phyloP scores from a whole-genome alignment of 192 early-diverging fungal genomes.

The Mortierella claussenii region DNA sequence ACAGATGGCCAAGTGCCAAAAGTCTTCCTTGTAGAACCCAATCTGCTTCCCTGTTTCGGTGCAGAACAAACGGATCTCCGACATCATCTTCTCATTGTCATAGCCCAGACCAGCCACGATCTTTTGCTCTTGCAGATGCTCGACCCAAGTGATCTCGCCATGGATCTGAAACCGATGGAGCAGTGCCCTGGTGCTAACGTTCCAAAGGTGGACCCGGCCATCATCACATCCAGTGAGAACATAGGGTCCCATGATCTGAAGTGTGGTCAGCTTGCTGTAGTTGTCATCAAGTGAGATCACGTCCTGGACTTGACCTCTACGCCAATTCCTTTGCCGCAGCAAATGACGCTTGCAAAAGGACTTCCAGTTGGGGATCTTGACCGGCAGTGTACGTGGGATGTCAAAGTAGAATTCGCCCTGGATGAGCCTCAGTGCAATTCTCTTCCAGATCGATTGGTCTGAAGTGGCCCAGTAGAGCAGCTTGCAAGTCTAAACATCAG shows the following conservation, averaged over 20 bases:
- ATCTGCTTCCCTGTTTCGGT: conserved; percentile 45
- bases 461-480: conserved; percentile 43
- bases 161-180: conserved; percentile 41
- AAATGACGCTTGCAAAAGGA: conserved; percentile 48
- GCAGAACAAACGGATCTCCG: conserved; percentile 48
- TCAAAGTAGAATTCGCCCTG: conserved; percentile 53
- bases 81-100: conserved; percentile 27
- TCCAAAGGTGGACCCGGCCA: conserved; percentile 43
- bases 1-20: conserved; percentile 50
- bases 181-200: conserved; percentile 28
- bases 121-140: conserved; percentile 40
- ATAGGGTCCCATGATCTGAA: conserved; percentile 46
- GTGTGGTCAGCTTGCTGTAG: conserved; percentile 40
- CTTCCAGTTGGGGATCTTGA: conserved; percentile 47
- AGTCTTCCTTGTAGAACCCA: conserved; percentile 36
- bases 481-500: conserved; percentile 21
- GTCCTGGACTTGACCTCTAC: conserved; percentile 38
- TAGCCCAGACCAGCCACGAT: conserved; percentile 45
- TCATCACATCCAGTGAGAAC: conserved; percentile 45
- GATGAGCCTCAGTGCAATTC: conserved; percentile 38
- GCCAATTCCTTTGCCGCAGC: conserved; percentile 42
- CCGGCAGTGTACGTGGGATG: conserved; percentile 33
- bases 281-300: conserved; percentile 45
- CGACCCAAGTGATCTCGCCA: conserved; percentile 50
- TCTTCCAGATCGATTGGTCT: conserved; percentile 46